These are phyloP conservation scores for Colletotrichum karsti DNA, from an alignment of 2,329 filamentous ascomycete genomes.

Conservation along the genomic window DNA sequence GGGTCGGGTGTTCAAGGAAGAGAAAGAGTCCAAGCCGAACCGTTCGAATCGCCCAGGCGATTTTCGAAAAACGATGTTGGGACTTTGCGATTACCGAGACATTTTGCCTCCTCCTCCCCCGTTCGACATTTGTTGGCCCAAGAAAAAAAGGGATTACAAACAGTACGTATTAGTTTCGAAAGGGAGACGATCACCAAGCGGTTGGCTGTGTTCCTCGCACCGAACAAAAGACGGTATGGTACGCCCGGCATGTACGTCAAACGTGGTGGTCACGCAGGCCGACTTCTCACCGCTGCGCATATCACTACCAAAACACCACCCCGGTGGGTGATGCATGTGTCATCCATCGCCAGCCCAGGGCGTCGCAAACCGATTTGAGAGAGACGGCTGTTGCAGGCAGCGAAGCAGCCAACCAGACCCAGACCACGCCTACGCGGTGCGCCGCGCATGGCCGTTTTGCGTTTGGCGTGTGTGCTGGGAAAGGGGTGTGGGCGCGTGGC, in stretches of 20 bases:
- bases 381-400: background rate
- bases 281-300: slow-evolving; percentile 5
- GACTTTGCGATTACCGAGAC: slow-evolving; percentile 2
- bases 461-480: slow-evolving; percentile 3
- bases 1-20: too few relatives aligned
- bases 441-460: slow-evolving; percentile 13
- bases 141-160: too few relatives aligned
- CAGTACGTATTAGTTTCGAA: background rate
- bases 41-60: background rate
- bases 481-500: background rate
- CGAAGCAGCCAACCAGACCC: background rate
- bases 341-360: slow-evolving; percentile 1
- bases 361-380: background rate
- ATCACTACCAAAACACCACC: background rate
- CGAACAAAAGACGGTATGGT: background rate
- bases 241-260: background rate
- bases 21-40: background rate
- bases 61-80: background rate
- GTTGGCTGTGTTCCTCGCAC: background rate
- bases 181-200: background rate
- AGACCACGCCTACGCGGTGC: background rate
- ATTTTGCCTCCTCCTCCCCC: background rate
- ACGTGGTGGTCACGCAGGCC: background rate
- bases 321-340: slow-evolving; percentile 13
- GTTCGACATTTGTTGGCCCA: too few relatives aligned